Conservation (phyloP, 2,329 filamentous ascomycete species). For the Neonectria neomacrospora region DNA sequence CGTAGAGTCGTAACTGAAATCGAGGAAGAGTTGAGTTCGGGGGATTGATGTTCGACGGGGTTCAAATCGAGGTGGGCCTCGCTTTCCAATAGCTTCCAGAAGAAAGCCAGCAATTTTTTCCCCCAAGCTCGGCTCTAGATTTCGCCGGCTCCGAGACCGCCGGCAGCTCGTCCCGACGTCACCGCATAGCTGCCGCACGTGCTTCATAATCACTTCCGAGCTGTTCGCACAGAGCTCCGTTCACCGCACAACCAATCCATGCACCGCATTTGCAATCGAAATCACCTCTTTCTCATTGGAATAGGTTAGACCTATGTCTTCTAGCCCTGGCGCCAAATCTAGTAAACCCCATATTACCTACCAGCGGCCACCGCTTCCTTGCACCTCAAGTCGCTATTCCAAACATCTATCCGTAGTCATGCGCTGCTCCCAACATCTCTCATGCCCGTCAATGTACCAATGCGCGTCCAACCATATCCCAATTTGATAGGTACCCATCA, state of each 20-base stretch:
- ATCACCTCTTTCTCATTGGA: not conserved
- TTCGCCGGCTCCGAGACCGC: slow-evolving; percentile 49
- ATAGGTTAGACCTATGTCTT: slow-evolving; percentile 8
- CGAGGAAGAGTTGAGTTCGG: slow-evolving; percentile 30
- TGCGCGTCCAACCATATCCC: slow-evolving; percentile 30
- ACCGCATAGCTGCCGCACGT: slow-evolving; percentile 22
- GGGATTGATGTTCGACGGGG: slow-evolving; percentile 37
- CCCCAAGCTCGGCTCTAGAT: slow-evolving; percentile 45
- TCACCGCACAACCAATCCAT: slow-evolving; percentile 15
- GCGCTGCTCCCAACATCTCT: slow-evolving; percentile 26
- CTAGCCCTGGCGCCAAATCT: slow-evolving; percentile 9
- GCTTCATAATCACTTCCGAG: slow-evolving; percentile 12
- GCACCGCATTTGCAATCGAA: slow-evolving; percentile 13
- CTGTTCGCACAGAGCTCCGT: not conserved
- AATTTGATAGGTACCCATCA: slow-evolving; percentile 22
- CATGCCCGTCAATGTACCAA: slow-evolving; percentile 30
- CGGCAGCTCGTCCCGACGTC: slow-evolving; percentile 28
- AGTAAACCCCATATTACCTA: slow-evolving; percentile 24
- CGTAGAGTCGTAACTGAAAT: slow-evolving; percentile 36
- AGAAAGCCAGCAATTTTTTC: slow-evolving; percentile 53
- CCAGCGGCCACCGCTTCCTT: slow-evolving; percentile 18
- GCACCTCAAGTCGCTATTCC: slow-evolving; percentile 37
- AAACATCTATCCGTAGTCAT: slow-evolving; percentile 41
- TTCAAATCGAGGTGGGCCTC: slow-evolving; percentile 48
- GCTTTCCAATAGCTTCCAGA: slow-evolving; percentile 56